phyloP scores from a whole-genome alignment of 1,284 basidiomycete genomes.

The Ceratobasidium theobromae region DNA sequence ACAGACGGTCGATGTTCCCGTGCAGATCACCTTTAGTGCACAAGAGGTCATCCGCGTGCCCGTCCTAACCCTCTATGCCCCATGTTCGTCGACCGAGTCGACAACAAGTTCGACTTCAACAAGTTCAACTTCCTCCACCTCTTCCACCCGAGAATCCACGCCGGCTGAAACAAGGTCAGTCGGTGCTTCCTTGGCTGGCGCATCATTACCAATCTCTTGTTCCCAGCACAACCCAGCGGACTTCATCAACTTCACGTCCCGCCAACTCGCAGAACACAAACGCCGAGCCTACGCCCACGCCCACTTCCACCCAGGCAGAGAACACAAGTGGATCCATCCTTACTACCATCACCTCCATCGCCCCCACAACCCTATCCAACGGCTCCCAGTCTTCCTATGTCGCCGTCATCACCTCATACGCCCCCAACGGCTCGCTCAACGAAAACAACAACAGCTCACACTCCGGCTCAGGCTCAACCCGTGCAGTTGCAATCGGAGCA shows the following conservation, averaged over 20 bases:
- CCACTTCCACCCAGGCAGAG: constrained; percentile 6
- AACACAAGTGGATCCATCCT: not conserved
- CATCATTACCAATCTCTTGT: not conserved
- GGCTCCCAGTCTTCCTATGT: constrained; percentile 10
- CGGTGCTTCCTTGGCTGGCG: not conserved
- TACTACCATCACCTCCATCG: not conserved
- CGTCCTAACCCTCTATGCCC: constrained; percentile 20
- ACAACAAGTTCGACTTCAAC: no score
- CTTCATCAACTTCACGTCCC: not conserved
- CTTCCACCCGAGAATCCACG: not conserved
- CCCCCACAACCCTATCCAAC: constrained; percentile 5
- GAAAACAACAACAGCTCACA: not conserved
- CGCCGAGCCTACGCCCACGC: no score
- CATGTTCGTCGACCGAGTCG: constrained; percentile 11
- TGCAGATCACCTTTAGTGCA: not conserved
- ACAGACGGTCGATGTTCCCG: not conserved
- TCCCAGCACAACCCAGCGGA: not conserved
- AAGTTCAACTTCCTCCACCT: not conserved
- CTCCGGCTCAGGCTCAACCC: not conserved
- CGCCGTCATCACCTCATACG: not conserved
- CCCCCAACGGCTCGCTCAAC: constrained; percentile 23
- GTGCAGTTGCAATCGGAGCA: constrained; percentile 22
- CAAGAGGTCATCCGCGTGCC: constrained; percentile 4
- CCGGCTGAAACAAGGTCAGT: not conserved
- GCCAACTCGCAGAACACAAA: not conserved